Conservation (phyloP, 2,329 filamentous ascomycete species). For the Fusarium nematophilum region DNA sequence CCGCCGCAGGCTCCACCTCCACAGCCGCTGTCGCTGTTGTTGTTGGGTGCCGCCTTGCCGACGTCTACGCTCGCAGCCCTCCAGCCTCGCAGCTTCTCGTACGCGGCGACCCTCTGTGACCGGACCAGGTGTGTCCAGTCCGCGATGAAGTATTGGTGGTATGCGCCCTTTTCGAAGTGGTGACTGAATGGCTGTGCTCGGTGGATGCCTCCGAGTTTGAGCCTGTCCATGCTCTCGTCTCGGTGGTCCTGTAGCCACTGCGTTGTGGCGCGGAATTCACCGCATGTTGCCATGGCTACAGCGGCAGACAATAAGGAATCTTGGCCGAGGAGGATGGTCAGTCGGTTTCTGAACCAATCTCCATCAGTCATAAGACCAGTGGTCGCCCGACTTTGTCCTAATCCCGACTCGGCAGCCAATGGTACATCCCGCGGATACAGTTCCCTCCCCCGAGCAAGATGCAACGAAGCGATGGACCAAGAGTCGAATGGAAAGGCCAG, state of each 20-base stretch:
- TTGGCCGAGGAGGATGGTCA: constrained; percentile 47
- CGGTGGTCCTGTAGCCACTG: constrained; percentile 45
- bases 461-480: constrained; percentile 53
- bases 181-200: constrained; percentile 55
- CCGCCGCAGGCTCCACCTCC: constrained; percentile 26
- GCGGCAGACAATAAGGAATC: constrained; percentile 46
- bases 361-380: constrained; percentile 31
- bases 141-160: constrained; percentile 44
- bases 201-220: constrained; percentile 55
- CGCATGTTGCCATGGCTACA: constrained; percentile 48
- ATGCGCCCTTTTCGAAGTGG: constrained; percentile 48
- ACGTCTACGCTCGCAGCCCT: constrained; percentile 32
- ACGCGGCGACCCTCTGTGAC: constrained; percentile 23
- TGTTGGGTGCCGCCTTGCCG: neutral
- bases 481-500: constrained; percentile 58
- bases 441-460: constrained; percentile 48
- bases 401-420: neutral
- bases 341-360: constrained; percentile 50
- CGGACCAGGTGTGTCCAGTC: constrained; percentile 35
- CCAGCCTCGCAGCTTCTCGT: constrained; percentile 42
- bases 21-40: constrained; percentile 17
- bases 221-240: constrained; percentile 42
- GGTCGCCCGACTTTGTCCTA: neutral
- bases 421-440: constrained; percentile 43
- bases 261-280: constrained; percentile 43